A percentile compares a stretch with the other conserved stretches of the same genome.
Conservation (phyloP, 441 rosid genomes). For the Bruguiera hainesii region DNA sequence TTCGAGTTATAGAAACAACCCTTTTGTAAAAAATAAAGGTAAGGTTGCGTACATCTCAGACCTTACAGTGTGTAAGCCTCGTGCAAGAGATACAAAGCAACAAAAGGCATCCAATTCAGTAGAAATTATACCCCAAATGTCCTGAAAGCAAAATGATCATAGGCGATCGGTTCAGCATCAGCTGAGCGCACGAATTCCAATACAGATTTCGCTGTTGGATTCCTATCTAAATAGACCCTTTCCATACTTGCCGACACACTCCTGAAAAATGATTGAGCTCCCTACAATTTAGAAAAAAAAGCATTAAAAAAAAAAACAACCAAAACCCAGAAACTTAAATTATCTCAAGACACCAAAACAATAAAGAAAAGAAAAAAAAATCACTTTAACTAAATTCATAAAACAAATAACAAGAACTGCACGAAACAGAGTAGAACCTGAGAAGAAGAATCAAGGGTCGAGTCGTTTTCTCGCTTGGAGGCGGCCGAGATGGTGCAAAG, state of each 20-base stretch:
- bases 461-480: constrained; percentile 19
- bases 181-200: constrained; percentile 60
- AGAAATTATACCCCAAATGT: constrained; percentile 70
- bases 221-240: constrained; percentile 61
- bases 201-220: constrained; percentile 74
- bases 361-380: not conserved
- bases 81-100: not conserved
- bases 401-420: not conserved
- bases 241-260: constrained; percentile 70
- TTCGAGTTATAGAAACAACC: too few relatives aligned
- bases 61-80: too few relatives aligned
- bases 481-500: constrained; percentile 30
- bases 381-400: not conserved
- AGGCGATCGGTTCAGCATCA: constrained; percentile 54
- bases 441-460: constrained; percentile 17
- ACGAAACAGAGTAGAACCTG: constrained; percentile 23
- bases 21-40: too few relatives aligned
- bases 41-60: too few relatives aligned
- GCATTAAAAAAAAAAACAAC: not conserved
- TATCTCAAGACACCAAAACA: too few relatives aligned
- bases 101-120: not conserved
- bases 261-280: constrained; percentile 60
- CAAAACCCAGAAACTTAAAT: too few relatives aligned
- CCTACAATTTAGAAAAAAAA: not conserved
- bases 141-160: constrained; percentile 92